Percentiles rank a stretch among this genome's conserved stretches.
phyloP scores from a whole-genome alignment of 805 yeast genomes.

The Starmerella kuoi region DNA sequence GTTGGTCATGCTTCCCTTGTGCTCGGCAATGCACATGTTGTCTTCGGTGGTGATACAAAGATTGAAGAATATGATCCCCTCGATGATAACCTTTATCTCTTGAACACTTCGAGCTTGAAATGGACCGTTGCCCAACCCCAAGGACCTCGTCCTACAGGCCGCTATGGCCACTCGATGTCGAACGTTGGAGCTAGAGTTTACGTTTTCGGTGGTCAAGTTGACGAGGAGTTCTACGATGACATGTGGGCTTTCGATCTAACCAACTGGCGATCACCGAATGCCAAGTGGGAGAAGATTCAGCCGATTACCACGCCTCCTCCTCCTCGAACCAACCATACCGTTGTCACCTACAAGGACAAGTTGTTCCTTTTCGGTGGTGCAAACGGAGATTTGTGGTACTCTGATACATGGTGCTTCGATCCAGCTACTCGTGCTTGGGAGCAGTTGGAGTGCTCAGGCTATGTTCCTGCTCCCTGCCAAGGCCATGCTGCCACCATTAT shows the following conservation, averaged over 20 bases:
- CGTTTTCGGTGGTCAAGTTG: constrained; percentile 91
- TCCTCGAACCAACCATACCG: constrained; percentile 81
- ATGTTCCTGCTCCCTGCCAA: constrained; percentile 73
- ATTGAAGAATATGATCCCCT: constrained; percentile 55
- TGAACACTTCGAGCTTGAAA: constrained; percentile 62
- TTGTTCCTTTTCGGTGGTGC: constrained; percentile 90
- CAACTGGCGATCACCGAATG: constrained; percentile 67
- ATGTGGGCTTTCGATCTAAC: constrained; percentile 77
- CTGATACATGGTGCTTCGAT: constrained; percentile 73
- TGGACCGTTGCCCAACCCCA: constrained; percentile 70
- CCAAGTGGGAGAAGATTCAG: constrained; percentile 67
- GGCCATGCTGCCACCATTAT: constrained; percentile 81
- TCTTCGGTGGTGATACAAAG: constrained; percentile 92
- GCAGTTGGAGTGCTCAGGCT: constrained; percentile 54
- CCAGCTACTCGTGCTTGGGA: constrained; percentile 60
- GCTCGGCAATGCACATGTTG: constrained; percentile 87
- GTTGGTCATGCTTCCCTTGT: constrained; percentile 90
- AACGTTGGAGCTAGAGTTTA: constrained; percentile 54
- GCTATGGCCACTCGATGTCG: constrained; percentile 89
- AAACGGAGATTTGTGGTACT: constrained; percentile 54
- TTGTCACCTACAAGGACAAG: constrained; percentile 65
- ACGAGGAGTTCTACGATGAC: constrained; percentile 70
- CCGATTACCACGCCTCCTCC: constrained; percentile 37
- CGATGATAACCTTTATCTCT: constrained; percentile 81
- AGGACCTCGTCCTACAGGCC: constrained; percentile 72